Percentiles rank a stretch among this genome's conserved stretches.
These are phyloP conservation scores for Andrographis paniculata DNA, from an alignment of 305 asterid genomes.

Conservation along the genomic window DNA sequence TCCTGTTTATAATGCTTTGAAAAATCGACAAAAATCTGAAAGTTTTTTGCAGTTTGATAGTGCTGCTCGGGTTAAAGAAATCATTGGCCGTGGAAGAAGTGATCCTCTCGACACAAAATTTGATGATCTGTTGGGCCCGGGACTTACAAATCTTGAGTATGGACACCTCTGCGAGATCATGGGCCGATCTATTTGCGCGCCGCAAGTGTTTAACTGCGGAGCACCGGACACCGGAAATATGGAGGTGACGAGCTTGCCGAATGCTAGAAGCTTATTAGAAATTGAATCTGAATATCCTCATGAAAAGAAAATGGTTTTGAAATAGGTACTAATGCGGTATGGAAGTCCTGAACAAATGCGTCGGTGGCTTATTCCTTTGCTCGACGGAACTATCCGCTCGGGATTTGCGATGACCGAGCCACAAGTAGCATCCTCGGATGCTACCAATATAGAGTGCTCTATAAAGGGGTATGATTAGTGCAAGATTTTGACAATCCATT, in stretches of 20 bases:
- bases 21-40: not conserved
- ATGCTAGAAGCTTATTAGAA: too few species aligned
- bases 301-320: too few species aligned
- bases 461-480: slow-evolving; percentile 47
- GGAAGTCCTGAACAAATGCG: slow-evolving; percentile 74
- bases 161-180: slow-evolving; percentile 88
- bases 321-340: slow-evolving; percentile 88
- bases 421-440: slow-evolving; percentile 97
- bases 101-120: slow-evolving; percentile 27
- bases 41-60: slow-evolving; percentile 61
- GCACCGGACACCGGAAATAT: slow-evolving; percentile 99
- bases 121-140: slow-evolving; percentile 65
- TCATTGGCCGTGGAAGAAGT: slow-evolving; percentile 34
- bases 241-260: slow-evolving; percentile 86
- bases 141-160: slow-evolving; percentile 85
- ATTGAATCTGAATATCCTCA: too few species aligned
- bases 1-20: not conserved
- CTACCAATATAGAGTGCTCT: slow-evolving; percentile 94
- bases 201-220: slow-evolving; percentile 92
- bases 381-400: slow-evolving; percentile 78
- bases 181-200: slow-evolving; percentile 96
- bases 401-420: slow-evolving; percentile 99
- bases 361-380: slow-evolving; percentile 86
- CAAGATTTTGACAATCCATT: slow-evolving; percentile 1
- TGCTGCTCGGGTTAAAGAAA: slow-evolving; percentile 77